Evolutionary conservation across 169 alveolate species (phyloP), one percentile per base, ranked within the genome.

Genomic region (Eimeria sp.): DNA sequence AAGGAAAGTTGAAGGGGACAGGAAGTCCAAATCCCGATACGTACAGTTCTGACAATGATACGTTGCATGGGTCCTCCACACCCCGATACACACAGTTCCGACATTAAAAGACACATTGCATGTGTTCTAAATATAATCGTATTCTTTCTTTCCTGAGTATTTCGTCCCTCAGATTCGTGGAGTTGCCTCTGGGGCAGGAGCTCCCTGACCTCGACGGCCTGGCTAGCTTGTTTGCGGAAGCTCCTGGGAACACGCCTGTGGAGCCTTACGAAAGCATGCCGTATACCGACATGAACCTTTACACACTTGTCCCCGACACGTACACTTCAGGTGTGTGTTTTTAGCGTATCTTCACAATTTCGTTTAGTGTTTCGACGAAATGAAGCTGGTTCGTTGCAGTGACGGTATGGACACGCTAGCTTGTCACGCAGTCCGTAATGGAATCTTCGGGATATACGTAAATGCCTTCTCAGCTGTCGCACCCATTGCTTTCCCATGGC

Each of bases 141-240:
- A 6, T 37, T 52, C 0, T 37, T 33, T 30, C 46, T 10, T 30
- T 23, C 71, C 30, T 62, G 27, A 56, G 16, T 62, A 33, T 27
- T 85, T 85, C 23, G 49, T 60, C 10, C 1, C 27, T 40, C 94
- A 87, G 94, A 43, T 87, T 87, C 82, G 94, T 87, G 83, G 94
- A 87, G 83, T 25, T 87, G 94, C 94, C 94, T 58, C 18, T 87
- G 94, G 94, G 94, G 78, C 94, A 87, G 82, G 94, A 87, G 94
- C 68, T 87, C 68, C 94, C 94, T 27, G 83, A 87, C 82, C 94
- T 87, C 52, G 83, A 87, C 83, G 94, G 94, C 56, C 71, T 87
- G 46, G 94, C 94, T 2, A 33, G 94, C 43, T 54, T 87, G 46
- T 87, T 87, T 87, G 94, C 94, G 27, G 94, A 62, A 46, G 54